Evolutionary conservation across 371 early-diverging fungal genomes (phyloP), one percentile per base, ranked within the genome.

Genomic region (Lichtheimia ramosa): DNA sequence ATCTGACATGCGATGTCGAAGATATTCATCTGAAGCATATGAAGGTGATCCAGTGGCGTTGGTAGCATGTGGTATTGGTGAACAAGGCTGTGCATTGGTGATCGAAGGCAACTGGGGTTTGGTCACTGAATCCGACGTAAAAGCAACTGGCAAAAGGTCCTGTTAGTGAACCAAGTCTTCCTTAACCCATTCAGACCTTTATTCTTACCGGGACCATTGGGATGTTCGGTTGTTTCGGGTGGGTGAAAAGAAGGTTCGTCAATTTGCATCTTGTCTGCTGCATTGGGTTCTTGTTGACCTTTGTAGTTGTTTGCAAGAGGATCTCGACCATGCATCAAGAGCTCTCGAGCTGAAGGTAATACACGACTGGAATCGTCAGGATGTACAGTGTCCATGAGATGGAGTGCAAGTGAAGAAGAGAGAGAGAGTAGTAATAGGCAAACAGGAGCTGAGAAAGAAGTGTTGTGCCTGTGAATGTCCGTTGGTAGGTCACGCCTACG

Each of bases 1-100:
- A 56, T 72, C 76, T 7, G 79, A 79, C 69, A 79, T 64, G 12
- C 79, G 58, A 48, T 76, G 76, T 52, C 76, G 72, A 48, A 79
- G 62, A 34, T 67, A 70, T 42, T 79, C 79, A 56, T 79, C 79
- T 12, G 72, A 55, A 43, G 40, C 40, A 55, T 40, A 39, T 27
- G 56, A 43, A 14, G 49, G 48, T 15, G 50, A 50, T 4, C 34
- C 34, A 10, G 10, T 34, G 34, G 34, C 34, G 34, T 34, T 34
- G 10, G 51, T 43, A 4, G 66, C 8, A 40, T 59, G 64, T 40
- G 73, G 64, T 14, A 62, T 54, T 3, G 71, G 59, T 21, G 71
- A 64, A 49, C 62, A 71, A 15, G 67, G 65, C 23, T 63, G 67
- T 23, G 62, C 68, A 43, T 66, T 64, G 8, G 52, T 64, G 46